A percentile compares a stretch with the other conserved stretches of the same genome.
These are phyloP conservation scores for Lippia alba DNA, from an alignment of 305 asterid genomes.

Conservation along the genomic window DNA sequence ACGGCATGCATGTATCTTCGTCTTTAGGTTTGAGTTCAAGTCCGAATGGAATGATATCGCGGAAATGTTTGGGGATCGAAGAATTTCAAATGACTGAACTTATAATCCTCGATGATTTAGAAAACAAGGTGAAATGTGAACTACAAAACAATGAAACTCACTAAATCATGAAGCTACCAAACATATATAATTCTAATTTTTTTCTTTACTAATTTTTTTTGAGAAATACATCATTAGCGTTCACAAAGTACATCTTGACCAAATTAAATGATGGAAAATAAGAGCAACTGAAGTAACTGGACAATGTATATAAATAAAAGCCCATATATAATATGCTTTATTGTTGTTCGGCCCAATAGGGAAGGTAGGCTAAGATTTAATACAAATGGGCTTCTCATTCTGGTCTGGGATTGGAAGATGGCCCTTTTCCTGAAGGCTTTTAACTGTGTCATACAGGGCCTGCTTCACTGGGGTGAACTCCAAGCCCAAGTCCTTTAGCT, in stretches of 20 bases:
- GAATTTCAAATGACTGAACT: too few relatives aligned
- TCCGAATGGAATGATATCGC: too few relatives aligned
- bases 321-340: constrained; percentile 11
- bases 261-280: background rate
- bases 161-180: too few relatives aligned
- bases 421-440: constrained; percentile 87
- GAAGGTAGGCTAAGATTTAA: constrained; percentile 38
- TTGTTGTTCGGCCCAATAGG: constrained; percentile 4
- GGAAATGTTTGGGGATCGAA: too few relatives aligned
- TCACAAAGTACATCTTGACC: background rate
- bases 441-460: constrained; percentile 75
- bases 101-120: too few relatives aligned
- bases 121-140: too few relatives aligned
- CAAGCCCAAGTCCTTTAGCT: constrained; percentile 74
- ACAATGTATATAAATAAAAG: background rate
- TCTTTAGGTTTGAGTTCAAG: too few relatives aligned
- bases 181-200: too few relatives aligned
- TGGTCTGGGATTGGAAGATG: constrained; percentile 64
- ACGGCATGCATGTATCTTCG: too few relatives aligned
- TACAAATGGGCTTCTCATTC: constrained; percentile 58
- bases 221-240: constrained; percentile 11
- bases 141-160: too few relatives aligned
- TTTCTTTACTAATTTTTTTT: too few relatives aligned
- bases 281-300: background rate
- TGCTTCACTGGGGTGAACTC: constrained; percentile 86